Evolutionary conservation across 306 rosid genomes (phyloP).

Genomic region (Cotoneaster glaucophyllus): DNA sequence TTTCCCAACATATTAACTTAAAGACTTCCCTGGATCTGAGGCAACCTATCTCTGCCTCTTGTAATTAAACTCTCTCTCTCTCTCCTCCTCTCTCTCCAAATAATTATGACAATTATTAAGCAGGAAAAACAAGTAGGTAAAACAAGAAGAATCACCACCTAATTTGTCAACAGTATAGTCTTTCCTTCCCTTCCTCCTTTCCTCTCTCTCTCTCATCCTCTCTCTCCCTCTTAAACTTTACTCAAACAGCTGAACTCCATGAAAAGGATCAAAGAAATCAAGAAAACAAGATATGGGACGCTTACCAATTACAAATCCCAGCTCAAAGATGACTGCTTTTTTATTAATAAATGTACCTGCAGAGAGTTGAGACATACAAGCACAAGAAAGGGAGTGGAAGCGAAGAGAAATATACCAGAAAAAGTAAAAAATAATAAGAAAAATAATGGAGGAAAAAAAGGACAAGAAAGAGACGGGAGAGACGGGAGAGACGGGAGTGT

Average conservation of each 20-base stretch:
- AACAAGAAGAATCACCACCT: slow-evolving; percentile 41
- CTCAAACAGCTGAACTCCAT: slow-evolving; percentile 47
- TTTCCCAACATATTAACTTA: slow-evolving; percentile 14
- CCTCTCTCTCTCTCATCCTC: slow-evolving; percentile 6
- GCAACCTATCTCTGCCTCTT: slow-evolving; percentile 63
- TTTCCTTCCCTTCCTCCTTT: slow-evolving; percentile 15
- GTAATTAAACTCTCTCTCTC: slow-evolving; percentile 26
- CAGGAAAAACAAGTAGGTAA: slow-evolving; percentile 17
- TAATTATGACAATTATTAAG: slow-evolving; percentile 30
- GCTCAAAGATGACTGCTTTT: slow-evolving; percentile 18
- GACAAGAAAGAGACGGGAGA: background rate
- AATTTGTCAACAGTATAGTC: slow-evolving; percentile 57
- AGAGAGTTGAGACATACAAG: slow-evolving; percentile 20
- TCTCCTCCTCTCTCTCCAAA: slow-evolving; percentile 16
- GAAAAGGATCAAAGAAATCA: slow-evolving; percentile 25
- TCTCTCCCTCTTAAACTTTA: background rate
- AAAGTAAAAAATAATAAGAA: background rate
- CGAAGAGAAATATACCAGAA: slow-evolving; percentile 8
- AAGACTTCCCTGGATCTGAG: slow-evolving; percentile 88
- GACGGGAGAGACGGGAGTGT: background rate
- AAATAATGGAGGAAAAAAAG: background rate
- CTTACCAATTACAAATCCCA: slow-evolving; percentile 29
- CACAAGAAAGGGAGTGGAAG: slow-evolving; percentile 18
- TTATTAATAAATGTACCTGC: slow-evolving; percentile 12
- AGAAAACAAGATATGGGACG: slow-evolving; percentile 16